Base-by-base conservation (phyloP, 1,284 basidiomycete genomes). In the Tylopilus sp. region DNA sequence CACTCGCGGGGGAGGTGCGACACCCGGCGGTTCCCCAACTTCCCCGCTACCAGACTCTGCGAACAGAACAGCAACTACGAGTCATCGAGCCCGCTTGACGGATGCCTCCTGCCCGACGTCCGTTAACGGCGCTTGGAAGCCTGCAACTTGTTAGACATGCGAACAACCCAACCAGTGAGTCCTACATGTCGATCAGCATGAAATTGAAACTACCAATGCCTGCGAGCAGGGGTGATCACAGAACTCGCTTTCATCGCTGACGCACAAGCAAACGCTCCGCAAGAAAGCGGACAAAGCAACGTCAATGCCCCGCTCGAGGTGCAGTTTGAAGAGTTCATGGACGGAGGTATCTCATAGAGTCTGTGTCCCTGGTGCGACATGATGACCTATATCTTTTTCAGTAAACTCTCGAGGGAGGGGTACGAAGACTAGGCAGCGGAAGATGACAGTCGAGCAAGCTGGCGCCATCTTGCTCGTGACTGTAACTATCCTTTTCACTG, bases 101-200 rank as follows among this genome's bases (percentile, higher is more conserved):
- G 4, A 66, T 66, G 64, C 60, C 62, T n/a, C 64, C 62, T 35
- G 21, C 56, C 4, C 48, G 64, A 42, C 58, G 58, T 44, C 53
- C 46, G 21, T 37, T 66, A 12, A 49, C 2, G 29, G 46, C 52
- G 0, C 46, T 64, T 2, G 64, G 64, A 2, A 65, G 61, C 34
- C 62, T 63, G 18, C 53, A 46, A 21, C 61, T 63, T 20, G 8
- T 50, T 6, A 35, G 21, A 47, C 49, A 66, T 35, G 59, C 61
- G 17, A 65, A 62, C 37, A 63, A 65, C 47, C 62, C 64, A 30
- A 46, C 46, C 33, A 65, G 61, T 66, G 43, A 63, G 64, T 53
- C 11, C 18, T 7, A 10, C 14, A 0, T 3, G 17, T 46, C 24
- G 28, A 36, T 34, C 24, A 1, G 11, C 26, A 18, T 6, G 36